Base-by-base conservation (phyloP, 83 land plant genomes). In the Isoetes engelmannii region DNA sequence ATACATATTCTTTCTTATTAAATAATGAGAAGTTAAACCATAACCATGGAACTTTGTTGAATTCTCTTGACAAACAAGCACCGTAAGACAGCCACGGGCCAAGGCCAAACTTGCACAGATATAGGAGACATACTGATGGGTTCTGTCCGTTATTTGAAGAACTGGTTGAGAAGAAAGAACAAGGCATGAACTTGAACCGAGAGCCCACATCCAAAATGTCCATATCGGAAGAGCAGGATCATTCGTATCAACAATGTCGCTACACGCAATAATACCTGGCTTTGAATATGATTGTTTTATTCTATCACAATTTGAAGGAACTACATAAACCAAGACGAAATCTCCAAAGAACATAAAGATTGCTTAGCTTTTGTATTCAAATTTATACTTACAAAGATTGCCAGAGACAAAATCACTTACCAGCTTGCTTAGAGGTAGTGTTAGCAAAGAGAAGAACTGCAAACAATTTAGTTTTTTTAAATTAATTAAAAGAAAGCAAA, bases 1-100 rank as follows among this genome's bases (percentile, higher is more conserved):
- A 71, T 2, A 81, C 89, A 59, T 88, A 89, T 59, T 88, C 89
- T 65, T 88, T 88, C 65, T 83, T 20, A 48, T 66, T 84, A 63
- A 85, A 88, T 3, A 86, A 49, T 0, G 85, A 73, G 57, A 86
- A 72, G 54, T 51, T 45, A 61, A 63, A 68, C 7, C 45, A 43
- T 10, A 69, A 61, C 45, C 54, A 60, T 19, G 77, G 84, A 5
- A 81, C 5, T 44, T 18, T 6, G 17, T 74, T 0, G 12, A 37
- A 5, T 15, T 17, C 69, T 10, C 63, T 48, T 7, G 88, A 81
- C 28, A 82, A 68, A 7, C 51, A 64, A 20, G 71, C 71, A 4
- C 88, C 86, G 83, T 77, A 19, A 82, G 63, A 43, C 42, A 45
- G 7, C 82, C 84, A 6, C 75, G 12, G 5, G 88, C 81, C 0